A percentile compares a stretch with the other conserved stretches of the same genome.
Conservation (phyloP, 1,284 basidiomycete species). For the Schizophyllum commune region DNA sequence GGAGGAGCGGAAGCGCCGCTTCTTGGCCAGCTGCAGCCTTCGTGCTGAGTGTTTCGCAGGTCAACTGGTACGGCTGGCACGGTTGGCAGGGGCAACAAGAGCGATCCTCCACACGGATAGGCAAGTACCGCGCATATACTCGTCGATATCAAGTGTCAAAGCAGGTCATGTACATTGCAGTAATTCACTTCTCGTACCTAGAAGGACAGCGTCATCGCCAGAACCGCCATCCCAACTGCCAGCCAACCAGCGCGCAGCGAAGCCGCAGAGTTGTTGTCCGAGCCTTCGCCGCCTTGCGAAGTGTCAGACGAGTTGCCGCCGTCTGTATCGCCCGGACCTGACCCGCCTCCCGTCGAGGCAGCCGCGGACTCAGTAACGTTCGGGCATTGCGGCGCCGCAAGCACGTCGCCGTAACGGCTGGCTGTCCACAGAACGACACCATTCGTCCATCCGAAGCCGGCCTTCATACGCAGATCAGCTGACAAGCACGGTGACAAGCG, state of each 20-base stretch:
- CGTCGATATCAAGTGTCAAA: background rate
- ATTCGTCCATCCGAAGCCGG: slow-evolving; percentile 90
- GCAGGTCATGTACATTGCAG: background rate
- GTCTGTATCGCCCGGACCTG: background rate
- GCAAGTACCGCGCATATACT: background rate
- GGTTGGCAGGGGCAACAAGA: background rate
- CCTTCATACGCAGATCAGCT: slow-evolving; percentile 24
- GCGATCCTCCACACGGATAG: background rate
- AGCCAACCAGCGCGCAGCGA: background rate
- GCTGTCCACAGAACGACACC: slow-evolving; percentile 76
- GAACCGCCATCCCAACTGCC: background rate
- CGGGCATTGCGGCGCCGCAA: slow-evolving; percentile 65
- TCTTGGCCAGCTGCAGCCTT: background rate
- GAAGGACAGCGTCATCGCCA: background rate
- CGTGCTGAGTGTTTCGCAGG: background rate
- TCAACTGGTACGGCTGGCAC: background rate
- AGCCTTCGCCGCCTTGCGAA: background rate
- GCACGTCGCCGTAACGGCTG: slow-evolving; percentile 57
- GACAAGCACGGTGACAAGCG: background rate
- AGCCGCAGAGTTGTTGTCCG: background rate
- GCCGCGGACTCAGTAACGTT: background rate
- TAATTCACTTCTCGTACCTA: background rate
- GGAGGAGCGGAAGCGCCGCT: background rate
- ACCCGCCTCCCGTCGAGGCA: background rate
- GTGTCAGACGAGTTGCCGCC: background rate